These are phyloP conservation scores for Diaporthe ampelina DNA, from an alignment of 2,329 filamentous ascomycete species.

Conservation along the genomic window DNA sequence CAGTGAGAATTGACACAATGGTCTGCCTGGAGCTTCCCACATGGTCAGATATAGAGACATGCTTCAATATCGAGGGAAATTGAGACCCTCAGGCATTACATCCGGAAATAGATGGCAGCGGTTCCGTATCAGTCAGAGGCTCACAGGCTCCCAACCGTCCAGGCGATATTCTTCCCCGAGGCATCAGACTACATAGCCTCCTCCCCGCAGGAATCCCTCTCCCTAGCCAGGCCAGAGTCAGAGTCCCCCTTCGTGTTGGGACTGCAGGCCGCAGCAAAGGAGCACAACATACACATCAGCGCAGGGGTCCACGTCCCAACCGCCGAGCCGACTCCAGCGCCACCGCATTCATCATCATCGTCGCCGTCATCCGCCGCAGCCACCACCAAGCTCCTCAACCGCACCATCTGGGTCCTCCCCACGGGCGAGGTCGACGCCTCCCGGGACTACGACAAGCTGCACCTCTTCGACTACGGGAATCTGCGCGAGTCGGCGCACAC, in stretches of 20 bases:
- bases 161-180: constrained; percentile 86
- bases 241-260: constrained; percentile 82
- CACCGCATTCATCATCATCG: constrained; percentile 40
- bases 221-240: constrained; percentile 76
- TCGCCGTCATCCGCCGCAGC: not conserved
- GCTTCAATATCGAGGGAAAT: too few relatives aligned
- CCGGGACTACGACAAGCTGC: constrained; percentile 84
- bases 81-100: too few relatives aligned
- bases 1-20: not conserved
- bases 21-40: not conserved
- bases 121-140: not conserved
- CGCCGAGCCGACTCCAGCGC: constrained; percentile 47
- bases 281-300: constrained; percentile 78
- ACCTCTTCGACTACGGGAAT: constrained; percentile 82
- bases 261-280: constrained; percentile 76
- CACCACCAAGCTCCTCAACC: constrained; percentile 62
- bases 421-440: constrained; percentile 58
- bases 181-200: constrained; percentile 89
- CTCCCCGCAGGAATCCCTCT: constrained; percentile 75
- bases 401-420: constrained; percentile 65
- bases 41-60: too few relatives aligned
- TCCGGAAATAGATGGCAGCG: not conserved
- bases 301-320: constrained; percentile 88
- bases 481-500: constrained; percentile 53
- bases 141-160: not conserved